phyloP scores from a whole-genome alignment of 2,329 filamentous ascomycete genomes.

The Aspergillus neoniger region DNA sequence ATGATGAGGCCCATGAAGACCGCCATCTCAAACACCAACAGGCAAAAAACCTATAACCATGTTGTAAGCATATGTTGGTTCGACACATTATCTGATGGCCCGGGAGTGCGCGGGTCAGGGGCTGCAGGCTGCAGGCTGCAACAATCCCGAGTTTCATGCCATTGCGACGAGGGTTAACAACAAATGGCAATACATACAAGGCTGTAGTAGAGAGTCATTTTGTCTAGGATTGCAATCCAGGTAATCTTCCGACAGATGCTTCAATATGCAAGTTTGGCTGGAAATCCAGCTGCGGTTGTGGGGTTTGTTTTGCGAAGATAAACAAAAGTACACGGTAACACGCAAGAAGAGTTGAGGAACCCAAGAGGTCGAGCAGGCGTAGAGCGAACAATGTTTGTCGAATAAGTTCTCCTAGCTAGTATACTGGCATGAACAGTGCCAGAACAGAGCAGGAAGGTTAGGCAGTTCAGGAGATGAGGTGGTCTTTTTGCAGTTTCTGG shows the following conservation, averaged over 20 bases:
- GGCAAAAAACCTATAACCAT: conserved; percentile 48
- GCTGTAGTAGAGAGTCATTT: conserved; percentile 71
- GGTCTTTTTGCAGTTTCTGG: conserved; percentile 62
- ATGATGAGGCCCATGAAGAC: conserved; percentile 59
- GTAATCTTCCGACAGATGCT: neutral
- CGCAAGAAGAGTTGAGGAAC: neutral
- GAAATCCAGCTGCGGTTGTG: conserved; percentile 1
- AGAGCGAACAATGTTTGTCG: neutral
- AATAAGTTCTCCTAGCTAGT: neutral
- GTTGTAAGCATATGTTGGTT: conserved; percentile 3
- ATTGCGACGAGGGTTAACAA: neutral
- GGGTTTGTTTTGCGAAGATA: conserved; percentile 14
- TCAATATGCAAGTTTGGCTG: neutral
- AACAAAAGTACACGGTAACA: conserved; percentile 17
- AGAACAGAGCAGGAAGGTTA: neutral
- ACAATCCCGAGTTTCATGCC: conserved; percentile 6
- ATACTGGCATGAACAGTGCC: neutral
- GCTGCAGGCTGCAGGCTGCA: conserved; percentile 24
- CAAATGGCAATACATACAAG: conserved; percentile 52
- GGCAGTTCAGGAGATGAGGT: conserved; percentile 57
- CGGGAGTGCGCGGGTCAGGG: conserved; percentile 1
- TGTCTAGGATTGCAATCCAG: conserved; percentile 28
- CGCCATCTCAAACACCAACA: conserved; percentile 53
- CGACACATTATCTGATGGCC: neutral
- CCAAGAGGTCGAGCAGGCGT: neutral